phyloP scores from a whole-genome alignment of 2,329 filamentous ascomycete species.

The Cephalotrichum gorgonifer region DNA sequence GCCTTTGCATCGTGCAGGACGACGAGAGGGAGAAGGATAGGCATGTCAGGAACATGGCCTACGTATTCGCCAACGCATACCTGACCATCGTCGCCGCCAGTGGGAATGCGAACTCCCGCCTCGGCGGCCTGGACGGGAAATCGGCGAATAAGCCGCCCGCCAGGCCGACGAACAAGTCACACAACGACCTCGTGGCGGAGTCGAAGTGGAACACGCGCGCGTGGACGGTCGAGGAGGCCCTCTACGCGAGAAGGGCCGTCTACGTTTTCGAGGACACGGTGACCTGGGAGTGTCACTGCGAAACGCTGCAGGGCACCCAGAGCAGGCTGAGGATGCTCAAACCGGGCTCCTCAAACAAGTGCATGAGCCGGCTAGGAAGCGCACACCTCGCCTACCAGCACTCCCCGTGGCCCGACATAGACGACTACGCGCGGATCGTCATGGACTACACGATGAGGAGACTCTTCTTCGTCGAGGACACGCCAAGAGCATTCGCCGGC shows the following conservation, averaged over 20 bases:
- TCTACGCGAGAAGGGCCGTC: constrained; percentile 30
- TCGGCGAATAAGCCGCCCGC: constrained; percentile 11
- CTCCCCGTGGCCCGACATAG: constrained; percentile 32
- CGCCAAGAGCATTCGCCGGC: constrained; percentile 29
- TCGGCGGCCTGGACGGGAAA: constrained; percentile 24
- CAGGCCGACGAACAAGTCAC: constrained; percentile 10
- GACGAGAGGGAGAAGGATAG: constrained; percentile 25
- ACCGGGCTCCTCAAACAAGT: constrained; percentile 16
- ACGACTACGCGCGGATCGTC: constrained; percentile 31
- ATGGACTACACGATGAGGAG: constrained; percentile 30
- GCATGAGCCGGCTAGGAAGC: constrained; percentile 18
- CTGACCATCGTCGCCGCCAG: constrained; percentile 32
- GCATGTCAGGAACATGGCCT: constrained; percentile 33
- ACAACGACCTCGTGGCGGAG: constrained; percentile 26
- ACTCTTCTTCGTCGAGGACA: constrained; percentile 29
- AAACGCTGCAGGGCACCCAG: constrained; percentile 25
- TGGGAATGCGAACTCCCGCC: constrained; percentile 26
- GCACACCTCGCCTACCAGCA: constrained; percentile 27
- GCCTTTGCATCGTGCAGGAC: constrained; percentile 33
- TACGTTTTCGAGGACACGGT: constrained; percentile 32
- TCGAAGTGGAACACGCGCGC: constrained; percentile 28
- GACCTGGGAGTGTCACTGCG: constrained; percentile 36
- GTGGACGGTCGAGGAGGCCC: constrained; percentile 32
- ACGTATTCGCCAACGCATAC: constrained; percentile 31
- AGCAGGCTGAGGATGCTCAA: constrained; percentile 11